phyloP scores from a whole-genome alignment of 768 basidiomycete genomes.

The Pisolithus orientalis region DNA sequence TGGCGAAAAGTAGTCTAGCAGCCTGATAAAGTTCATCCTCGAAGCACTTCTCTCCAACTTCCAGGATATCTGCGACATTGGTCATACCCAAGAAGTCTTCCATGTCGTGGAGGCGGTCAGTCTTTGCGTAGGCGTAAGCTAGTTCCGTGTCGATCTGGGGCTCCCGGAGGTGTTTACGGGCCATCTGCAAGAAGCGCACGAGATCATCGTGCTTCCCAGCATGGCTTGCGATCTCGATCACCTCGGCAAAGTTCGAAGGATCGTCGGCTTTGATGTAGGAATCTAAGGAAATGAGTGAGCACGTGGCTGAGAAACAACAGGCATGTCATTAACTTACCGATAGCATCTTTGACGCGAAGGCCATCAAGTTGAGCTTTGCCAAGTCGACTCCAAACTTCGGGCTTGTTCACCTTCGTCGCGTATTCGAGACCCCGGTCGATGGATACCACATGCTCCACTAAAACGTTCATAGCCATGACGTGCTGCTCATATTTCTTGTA shows the following conservation, averaged over 20 bases:
- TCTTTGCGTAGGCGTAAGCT: slow-evolving; percentile 97
- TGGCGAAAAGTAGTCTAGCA: slow-evolving; percentile 89
- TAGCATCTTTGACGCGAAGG: slow-evolving; percentile 95
- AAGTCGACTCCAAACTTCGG: slow-evolving; percentile 94
- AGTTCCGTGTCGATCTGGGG: slow-evolving; percentile 98
- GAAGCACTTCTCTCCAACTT: slow-evolving; percentile 99
- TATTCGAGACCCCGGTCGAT: slow-evolving; percentile 95
- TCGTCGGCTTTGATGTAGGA: slow-evolving; percentile 98
- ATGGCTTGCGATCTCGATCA: slow-evolving; percentile 91
- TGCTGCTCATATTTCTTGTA: slow-evolving; percentile 98
- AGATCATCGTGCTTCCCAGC: slow-evolving; percentile 93
- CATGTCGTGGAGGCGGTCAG: slow-evolving; percentile 97
- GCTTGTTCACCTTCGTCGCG: slow-evolving; percentile 92
- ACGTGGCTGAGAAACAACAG: neutral
- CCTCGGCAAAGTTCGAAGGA: slow-evolving; percentile 87
- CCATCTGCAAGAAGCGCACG: slow-evolving; percentile 97
- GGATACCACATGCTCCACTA: slow-evolving; percentile 97
- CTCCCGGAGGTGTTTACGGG: slow-evolving; percentile 92
- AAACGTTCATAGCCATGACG: slow-evolving; percentile 91
- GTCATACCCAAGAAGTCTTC: slow-evolving; percentile 99
- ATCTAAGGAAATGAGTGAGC: slow-evolving; percentile 40
- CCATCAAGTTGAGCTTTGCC: slow-evolving; percentile 99
- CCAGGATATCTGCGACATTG: slow-evolving; percentile 94
- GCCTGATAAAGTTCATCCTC: slow-evolving; percentile 98
- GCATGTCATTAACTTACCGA: slow-evolving; percentile 49